Conservation (phyloP, 2,329 filamentous ascomycete genomes). For the Microdochium bolleyi region DNA sequence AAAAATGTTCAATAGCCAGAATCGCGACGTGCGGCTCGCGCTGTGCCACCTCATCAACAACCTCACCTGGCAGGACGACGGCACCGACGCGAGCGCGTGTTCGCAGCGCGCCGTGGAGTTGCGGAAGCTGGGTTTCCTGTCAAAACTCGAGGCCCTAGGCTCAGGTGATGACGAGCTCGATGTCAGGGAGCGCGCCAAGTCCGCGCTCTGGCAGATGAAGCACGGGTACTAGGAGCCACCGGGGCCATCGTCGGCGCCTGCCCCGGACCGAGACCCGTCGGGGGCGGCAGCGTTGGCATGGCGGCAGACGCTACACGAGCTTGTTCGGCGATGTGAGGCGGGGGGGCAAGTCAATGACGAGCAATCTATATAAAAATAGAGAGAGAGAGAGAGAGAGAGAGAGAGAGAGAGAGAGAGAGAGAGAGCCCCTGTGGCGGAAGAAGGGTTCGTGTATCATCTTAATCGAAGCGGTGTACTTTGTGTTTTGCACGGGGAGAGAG, state of each 20-base stretch:
- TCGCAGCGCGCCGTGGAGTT: slow-evolving; percentile 61
- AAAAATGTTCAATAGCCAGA: slow-evolving; percentile 64
- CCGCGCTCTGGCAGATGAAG: slow-evolving; percentile 66
- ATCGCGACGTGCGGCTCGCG: slow-evolving; percentile 65
- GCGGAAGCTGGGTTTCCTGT: slow-evolving; percentile 61
- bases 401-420: no score
- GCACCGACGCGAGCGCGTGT: slow-evolving; percentile 56
- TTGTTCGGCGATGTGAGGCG: no score
- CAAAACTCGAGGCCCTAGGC: slow-evolving; percentile 53
- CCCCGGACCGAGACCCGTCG: no score
- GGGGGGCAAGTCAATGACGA: no score
- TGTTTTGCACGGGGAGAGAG: no score
- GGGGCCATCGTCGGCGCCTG: not conserved
- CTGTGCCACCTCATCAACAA: slow-evolving; percentile 83
- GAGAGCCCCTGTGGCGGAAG: no score
- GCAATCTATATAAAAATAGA: no score
- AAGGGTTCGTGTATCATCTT: no score
- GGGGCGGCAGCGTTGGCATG: no score
- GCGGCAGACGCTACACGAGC: no score
- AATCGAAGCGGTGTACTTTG: no score
- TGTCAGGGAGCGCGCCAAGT: slow-evolving; percentile 77
- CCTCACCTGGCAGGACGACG: slow-evolving; percentile 74
- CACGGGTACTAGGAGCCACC: slow-evolving; percentile 16
- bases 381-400: no score
- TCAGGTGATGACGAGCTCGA: slow-evolving; percentile 69